These are phyloP conservation scores for Globisporangium okanoganense DNA, from an alignment of 352 stramenopile genomes.

Conservation along the genomic window DNA sequence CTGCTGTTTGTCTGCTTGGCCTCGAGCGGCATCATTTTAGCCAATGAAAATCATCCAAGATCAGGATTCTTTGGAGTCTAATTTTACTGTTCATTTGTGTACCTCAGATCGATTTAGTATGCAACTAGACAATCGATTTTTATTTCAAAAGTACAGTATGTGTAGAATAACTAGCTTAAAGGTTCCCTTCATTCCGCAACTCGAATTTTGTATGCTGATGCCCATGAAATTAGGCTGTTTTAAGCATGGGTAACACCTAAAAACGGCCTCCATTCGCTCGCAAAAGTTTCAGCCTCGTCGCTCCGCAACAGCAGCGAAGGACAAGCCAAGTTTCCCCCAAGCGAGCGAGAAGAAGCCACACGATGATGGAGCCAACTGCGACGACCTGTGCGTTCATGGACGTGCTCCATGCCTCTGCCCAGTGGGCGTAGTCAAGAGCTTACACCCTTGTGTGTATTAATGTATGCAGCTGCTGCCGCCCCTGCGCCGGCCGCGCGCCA, in stretches of 20 bases:
- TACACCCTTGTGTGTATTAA: background rate
- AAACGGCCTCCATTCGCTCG: background rate
- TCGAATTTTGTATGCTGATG: background rate
- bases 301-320: background rate
- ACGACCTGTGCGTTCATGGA: conserved; percentile 8
- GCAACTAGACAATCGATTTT: no score
- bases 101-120: no score
- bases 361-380: conserved; percentile 21
- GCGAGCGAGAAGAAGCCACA: background rate
- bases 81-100: no score
- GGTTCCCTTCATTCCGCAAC: background rate
- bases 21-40: no score
- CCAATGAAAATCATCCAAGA: background rate
- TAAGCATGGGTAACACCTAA: background rate
- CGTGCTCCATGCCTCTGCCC: background rate
- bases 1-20: background rate
- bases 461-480: conserved; percentile 3
- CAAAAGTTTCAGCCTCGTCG: conserved; percentile 9
- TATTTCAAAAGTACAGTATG: no score
- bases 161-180: no score
- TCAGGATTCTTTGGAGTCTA: background rate
- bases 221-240: background rate
- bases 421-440: background rate
- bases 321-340: conserved; percentile 6
- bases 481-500: conserved; percentile 22